Percentiles rank a stretch among this genome's conserved stretches.
Conservation (phyloP, 2,329 filamentous ascomycete species). For the Hymenoscyphus fructigenus region DNA sequence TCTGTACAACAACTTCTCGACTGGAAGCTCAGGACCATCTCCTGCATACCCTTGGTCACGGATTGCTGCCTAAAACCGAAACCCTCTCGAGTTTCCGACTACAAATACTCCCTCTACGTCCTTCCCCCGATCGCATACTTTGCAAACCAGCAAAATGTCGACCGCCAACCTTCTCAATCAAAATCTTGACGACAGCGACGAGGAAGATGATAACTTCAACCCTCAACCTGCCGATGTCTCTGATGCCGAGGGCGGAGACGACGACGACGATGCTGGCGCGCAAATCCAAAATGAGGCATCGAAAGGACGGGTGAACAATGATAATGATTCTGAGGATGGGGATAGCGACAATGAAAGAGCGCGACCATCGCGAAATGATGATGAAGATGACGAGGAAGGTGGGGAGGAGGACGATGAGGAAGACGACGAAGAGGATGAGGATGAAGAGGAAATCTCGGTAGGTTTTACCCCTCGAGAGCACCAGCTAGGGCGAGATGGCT, state of each 20-base stretch:
- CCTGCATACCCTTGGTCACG: not conserved
- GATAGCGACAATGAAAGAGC: constrained; percentile 15
- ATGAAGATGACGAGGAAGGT: constrained; percentile 46
- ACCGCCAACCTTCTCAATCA: constrained; percentile 30
- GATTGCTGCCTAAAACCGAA: constrained; percentile 14
- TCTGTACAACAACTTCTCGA: not conserved
- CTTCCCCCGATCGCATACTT: constrained; percentile 9
- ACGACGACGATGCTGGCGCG: constrained; percentile 28
- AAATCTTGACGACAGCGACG: constrained; percentile 52
- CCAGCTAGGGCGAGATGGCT: not conserved
- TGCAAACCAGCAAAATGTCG: constrained; percentile 27
- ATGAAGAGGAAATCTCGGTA: constrained; percentile 63
- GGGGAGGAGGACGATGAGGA: constrained; percentile 41
- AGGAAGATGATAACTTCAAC: constrained; percentile 87
- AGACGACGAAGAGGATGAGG: constrained; percentile 60
- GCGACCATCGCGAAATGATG: constrained; percentile 35
- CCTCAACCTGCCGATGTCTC: constrained; percentile 72
- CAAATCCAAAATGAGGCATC: constrained; percentile 31
- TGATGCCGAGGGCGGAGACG: constrained; percentile 60
- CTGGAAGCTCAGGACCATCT: not conserved
- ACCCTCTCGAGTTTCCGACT: not conserved
- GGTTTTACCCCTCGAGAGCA: constrained; percentile 15
- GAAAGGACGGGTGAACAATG: constrained; percentile 41
- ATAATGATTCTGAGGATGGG: constrained; percentile 45
- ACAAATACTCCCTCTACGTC: constrained; percentile 17